These are phyloP conservation scores for Vaccinium darrowii DNA, from an alignment of 148 eudicot genomes.

Conservation along the genomic window DNA sequence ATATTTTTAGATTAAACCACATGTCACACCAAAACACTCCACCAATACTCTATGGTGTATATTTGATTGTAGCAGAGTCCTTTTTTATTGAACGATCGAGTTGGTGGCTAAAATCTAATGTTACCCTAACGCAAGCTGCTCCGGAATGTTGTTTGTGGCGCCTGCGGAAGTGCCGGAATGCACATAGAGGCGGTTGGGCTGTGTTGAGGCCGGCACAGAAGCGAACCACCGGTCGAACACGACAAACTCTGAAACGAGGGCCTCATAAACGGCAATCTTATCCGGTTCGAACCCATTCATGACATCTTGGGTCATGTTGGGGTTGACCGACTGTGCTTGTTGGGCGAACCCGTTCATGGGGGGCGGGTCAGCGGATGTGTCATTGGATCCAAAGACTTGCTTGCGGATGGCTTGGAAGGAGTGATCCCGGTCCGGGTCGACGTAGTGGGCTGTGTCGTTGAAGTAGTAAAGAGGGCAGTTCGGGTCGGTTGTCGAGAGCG, in stretches of 20 bases:
- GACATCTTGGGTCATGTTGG: constrained; percentile 59
- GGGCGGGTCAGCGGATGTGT: constrained; percentile 43
- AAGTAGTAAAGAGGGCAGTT: constrained; percentile 35
- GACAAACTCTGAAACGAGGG: constrained; percentile 65
- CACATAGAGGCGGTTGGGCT: constrained; percentile 73
- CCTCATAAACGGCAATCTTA: constrained; percentile 52
- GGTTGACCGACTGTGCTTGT: constrained; percentile 50
- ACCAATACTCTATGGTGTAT: too few relatives aligned
- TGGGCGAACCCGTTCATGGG: constrained; percentile 83
- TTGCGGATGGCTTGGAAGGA: constrained; percentile 76
- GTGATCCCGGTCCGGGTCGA: constrained; percentile 89
- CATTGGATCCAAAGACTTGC: constrained; percentile 70
- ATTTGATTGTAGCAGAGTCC: too few relatives aligned
- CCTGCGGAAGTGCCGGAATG: constrained; percentile 83
- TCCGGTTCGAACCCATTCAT: constrained; percentile 69
- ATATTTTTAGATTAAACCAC: too few relatives aligned
- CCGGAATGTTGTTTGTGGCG: constrained; percentile 68
- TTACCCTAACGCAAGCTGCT: constrained; percentile 47
- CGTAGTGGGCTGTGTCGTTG: constrained; percentile 50
- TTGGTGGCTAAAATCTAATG: too few relatives aligned
- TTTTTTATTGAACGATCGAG: too few relatives aligned
- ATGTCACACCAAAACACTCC: too few relatives aligned
- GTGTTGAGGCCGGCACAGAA: constrained; percentile 73
- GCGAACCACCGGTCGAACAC: constrained; percentile 90
- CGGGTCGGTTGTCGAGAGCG: constrained; percentile 43